Evolutionary conservation across 2,329 filamentous ascomycete species (phyloP).

Genomic region (Fusarium sp.): DNA sequence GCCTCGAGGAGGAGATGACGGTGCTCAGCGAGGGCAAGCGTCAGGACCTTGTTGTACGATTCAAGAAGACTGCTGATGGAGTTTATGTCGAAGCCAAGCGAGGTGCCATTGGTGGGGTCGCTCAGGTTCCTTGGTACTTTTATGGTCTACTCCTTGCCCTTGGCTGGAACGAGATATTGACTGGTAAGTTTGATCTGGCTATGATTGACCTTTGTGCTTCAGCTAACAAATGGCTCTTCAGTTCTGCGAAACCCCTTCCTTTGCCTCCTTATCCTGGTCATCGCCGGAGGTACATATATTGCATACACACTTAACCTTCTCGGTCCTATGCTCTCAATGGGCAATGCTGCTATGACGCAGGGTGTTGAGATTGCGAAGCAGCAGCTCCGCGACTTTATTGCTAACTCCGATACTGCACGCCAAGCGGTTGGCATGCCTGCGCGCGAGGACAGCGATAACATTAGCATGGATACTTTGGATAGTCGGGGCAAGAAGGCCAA

Average conservation of each 20-base stretch:
- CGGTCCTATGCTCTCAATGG: constrained; percentile 96
- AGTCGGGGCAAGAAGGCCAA: constrained; percentile 65
- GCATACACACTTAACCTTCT: constrained; percentile 95
- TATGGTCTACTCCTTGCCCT: constrained; percentile 89
- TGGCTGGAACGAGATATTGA: constrained; percentile 98
- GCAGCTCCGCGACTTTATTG: constrained; percentile 88
- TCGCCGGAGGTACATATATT: constrained; percentile 82
- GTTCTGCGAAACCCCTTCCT: constrained; percentile 94
- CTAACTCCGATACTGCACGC: constrained; percentile 85
- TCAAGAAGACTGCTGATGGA: constrained; percentile 98
- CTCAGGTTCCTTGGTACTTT: constrained; percentile 94
- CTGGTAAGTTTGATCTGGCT: constrained; percentile 70
- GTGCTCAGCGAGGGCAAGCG: constrained; percentile 91
- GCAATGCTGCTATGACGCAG: constrained; percentile 86
- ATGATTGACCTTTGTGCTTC: neutral
- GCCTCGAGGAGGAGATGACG: constrained; percentile 94
- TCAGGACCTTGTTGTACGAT: constrained; percentile 90
- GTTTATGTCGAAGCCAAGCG: constrained; percentile 99
- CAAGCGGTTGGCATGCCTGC: constrained; percentile 84
- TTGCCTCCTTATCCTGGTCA: constrained; percentile 86
- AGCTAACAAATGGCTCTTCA: constrained; percentile 52
- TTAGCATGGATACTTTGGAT: constrained; percentile 71
- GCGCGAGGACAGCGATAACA: constrained; percentile 58
- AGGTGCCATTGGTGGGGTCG: constrained; percentile 93
- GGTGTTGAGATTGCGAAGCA: constrained; percentile 93